A percentile compares a stretch with the other conserved stretches of the same genome.
Evolutionary conservation across 2,329 filamentous ascomycete genomes (phyloP).

Genomic region (Penicillium expansum): DNA sequence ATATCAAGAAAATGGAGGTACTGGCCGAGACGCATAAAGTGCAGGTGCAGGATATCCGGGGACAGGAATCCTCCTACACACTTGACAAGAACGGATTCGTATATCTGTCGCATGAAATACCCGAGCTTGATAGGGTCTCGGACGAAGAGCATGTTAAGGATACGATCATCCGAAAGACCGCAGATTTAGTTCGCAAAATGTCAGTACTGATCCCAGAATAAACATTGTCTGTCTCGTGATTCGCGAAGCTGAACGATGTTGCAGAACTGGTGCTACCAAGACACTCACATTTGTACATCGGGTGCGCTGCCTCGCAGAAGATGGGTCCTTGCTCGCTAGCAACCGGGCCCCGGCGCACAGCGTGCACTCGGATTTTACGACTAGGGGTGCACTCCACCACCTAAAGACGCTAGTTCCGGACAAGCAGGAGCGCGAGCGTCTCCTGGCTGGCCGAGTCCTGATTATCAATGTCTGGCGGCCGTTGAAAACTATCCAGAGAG

Average conservation of each 20-base stretch:
- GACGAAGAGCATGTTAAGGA: slow-evolving; percentile 18
- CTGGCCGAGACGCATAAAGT: not conserved
- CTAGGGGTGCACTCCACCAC: slow-evolving; percentile 20
- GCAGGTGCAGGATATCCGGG: slow-evolving; percentile 43
- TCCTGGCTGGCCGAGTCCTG: slow-evolving; percentile 12
- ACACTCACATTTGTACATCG: slow-evolving; percentile 64
- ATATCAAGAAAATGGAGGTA: not conserved
- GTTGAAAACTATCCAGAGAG: slow-evolving; percentile 10
- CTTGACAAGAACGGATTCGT: slow-evolving; percentile 45
- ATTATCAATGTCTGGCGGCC: slow-evolving; percentile 27
- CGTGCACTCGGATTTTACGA: no score
- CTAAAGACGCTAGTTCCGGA: slow-evolving; percentile 8
- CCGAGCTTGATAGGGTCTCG: slow-evolving; percentile 33
- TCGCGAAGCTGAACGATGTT: not conserved
- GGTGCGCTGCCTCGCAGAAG: slow-evolving; percentile 48
- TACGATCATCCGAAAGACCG: slow-evolving; percentile 12
- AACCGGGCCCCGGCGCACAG: slow-evolving; percentile 19
- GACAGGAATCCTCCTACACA: slow-evolving; percentile 43
- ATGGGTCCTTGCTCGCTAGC: slow-evolving; percentile 22
- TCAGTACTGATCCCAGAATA: not conserved
- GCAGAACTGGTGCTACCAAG: slow-evolving; percentile 55
- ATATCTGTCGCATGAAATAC: slow-evolving; percentile 35
- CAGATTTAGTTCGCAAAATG: slow-evolving; percentile 10
- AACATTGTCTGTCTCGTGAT: not conserved
- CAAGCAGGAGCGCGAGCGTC: slow-evolving; percentile 7